These are phyloP conservation scores for Apostasia shenzhenica DNA, from an alignment of 106 monocot genomes.

Conservation along the genomic window DNA sequence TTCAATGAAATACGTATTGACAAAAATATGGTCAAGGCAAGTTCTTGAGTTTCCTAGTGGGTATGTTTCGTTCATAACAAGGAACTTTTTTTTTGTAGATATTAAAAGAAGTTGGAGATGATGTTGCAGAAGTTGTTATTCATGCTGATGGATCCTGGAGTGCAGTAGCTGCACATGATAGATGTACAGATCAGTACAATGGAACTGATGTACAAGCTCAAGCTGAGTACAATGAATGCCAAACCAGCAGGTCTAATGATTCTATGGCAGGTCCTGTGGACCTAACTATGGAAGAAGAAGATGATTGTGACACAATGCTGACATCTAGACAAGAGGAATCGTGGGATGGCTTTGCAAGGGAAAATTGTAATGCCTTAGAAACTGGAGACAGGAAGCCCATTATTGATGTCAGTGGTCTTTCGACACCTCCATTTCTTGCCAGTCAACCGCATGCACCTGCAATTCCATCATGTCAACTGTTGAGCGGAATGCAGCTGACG, in stretches of 20 bases:
- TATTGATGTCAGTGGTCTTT: conserved; percentile 11
- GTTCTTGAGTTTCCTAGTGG: conserved; percentile 6
- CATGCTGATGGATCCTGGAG: conserved; percentile 59
- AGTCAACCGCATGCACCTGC: conserved; percentile 7
- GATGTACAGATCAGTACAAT: conserved; percentile 10
- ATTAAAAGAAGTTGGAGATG: conserved; percentile 36
- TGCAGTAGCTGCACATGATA: conserved; percentile 13
- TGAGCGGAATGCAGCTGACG: conserved; percentile 7
- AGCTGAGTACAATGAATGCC: conserved; percentile 15
- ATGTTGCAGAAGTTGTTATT: conserved; percentile 38
- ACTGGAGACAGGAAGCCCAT: conserved; percentile 50
- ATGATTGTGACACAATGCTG: not conserved
- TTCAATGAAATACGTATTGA: conserved; percentile 71
- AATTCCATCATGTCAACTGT: not conserved
- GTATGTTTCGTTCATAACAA: not conserved
- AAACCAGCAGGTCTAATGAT: conserved; percentile 4
- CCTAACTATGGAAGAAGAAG: conserved; percentile 47
- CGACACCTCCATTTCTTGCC: conserved; percentile 7
- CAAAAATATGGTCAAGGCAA: conserved; percentile 73
- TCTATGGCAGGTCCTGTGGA: conserved; percentile 25
- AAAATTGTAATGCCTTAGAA: conserved; percentile 12
- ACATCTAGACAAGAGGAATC: not conserved
- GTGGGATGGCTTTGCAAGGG: not conserved
- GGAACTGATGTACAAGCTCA: conserved; percentile 1
- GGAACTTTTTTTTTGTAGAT: conserved; percentile 26